Evolutionary conservation across 371 early-diverging fungal genomes (phyloP).

Genomic region (Saksenaea oblongispora): DNA sequence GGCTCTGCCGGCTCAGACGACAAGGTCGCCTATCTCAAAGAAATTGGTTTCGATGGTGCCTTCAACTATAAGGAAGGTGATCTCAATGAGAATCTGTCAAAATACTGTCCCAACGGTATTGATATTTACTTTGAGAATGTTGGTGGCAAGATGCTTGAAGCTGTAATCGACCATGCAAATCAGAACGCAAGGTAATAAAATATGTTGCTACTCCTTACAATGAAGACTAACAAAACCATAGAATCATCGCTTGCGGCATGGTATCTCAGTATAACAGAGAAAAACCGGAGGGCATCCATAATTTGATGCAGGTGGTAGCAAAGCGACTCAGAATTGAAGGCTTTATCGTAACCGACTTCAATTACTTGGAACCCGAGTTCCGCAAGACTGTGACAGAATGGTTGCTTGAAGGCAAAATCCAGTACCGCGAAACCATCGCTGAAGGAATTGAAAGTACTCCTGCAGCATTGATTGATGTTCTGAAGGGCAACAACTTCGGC

Average conservation of each 20-base stretch:
- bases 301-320: conserved; percentile 32
- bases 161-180: conserved; percentile 57
- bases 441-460: conserved; percentile 78
- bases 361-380: conserved; percentile 47
- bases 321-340: conserved; percentile 67
- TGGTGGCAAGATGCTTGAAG: conserved; percentile 72
- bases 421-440: conserved; percentile 57
- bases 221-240: not conserved
- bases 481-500: conserved; percentile 74
- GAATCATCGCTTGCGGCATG: conserved; percentile 63
- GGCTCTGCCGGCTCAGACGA: conserved; percentile 81
- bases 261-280: conserved; percentile 70
- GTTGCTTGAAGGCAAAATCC: conserved; percentile 64
- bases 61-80: conserved; percentile 84
- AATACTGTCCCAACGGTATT: conserved; percentile 68
- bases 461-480: conserved; percentile 64
- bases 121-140: conserved; percentile 80
- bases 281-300: conserved; percentile 30
- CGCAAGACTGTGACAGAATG: conserved; percentile 51
- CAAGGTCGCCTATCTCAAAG: conserved; percentile 69
- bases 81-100: conserved; percentile 34
- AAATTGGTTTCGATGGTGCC: conserved; percentile 70
- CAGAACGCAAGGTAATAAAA: conserved; percentile 44
- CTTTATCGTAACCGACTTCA: conserved; percentile 52
- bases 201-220: not conserved